Evolutionary conservation across 768 basidiomycete species (phyloP).

Genomic region (Suillus bovinus): DNA sequence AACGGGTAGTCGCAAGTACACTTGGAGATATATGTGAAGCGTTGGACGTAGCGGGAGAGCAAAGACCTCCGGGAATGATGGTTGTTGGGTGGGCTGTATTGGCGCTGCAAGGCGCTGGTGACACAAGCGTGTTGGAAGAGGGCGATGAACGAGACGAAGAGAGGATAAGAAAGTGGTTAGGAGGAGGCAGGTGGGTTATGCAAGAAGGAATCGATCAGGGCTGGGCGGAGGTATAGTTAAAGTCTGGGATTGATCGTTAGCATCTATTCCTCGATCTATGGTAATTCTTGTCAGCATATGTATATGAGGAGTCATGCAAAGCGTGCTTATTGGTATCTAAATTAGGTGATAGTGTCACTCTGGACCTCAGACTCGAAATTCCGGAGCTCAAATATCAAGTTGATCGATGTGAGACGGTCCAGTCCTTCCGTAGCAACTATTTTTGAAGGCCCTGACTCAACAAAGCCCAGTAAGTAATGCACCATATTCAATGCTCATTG

Average conservation of each 20-base stretch:
- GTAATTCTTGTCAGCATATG: background rate
- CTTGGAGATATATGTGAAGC: slow-evolving; percentile 68
- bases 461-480: background rate
- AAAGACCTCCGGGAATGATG: slow-evolving; percentile 96
- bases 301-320: background rate
- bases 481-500: background rate
- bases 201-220: slow-evolving; percentile 58
- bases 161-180: slow-evolving; percentile 63
- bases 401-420: background rate
- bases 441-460: background rate
- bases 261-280: background rate
- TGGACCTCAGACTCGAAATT: background rate
- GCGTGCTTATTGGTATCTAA: background rate
- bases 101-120: slow-evolving; percentile 71
- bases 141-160: slow-evolving; percentile 42
- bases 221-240: slow-evolving; percentile 33
- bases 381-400: background rate
- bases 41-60: slow-evolving; percentile 74
- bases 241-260: slow-evolving; percentile 8
- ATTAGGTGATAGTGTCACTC: background rate
- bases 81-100: slow-evolving; percentile 91
- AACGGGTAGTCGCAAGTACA: slow-evolving; percentile 80
- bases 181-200: slow-evolving; percentile 56
- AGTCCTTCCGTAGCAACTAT: background rate
- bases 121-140: slow-evolving; percentile 70